Evolutionary conservation across 306 rosid species (phyloP), one percentile per base, ranked within the genome.

Genomic region (Biancaea sappan): DNA sequence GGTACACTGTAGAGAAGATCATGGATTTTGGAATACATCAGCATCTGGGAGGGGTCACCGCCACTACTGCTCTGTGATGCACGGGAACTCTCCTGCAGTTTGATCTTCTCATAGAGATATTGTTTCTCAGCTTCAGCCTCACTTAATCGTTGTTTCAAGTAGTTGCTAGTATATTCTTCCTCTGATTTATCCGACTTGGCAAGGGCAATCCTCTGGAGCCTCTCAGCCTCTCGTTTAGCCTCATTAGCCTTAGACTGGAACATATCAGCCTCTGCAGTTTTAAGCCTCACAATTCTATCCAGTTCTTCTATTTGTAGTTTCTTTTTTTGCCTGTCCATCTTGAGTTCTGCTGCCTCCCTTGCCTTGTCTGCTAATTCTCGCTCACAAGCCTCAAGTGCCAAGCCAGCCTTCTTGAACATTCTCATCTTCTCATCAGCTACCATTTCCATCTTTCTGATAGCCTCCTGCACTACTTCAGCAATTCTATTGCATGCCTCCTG

Each of bases 341-440:
- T 95, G 69, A 92, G 90, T 28, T 92, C 98, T 22, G 88, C 80
- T 2, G 88, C 98, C 82, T 92, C 98, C 85, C 92, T 90, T 43
- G 85, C 88, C 83, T 92, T 95, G 74, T 92, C 98, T 60, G 90
- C 93, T 65, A 95, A 84, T 77, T 92, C 99, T 35, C 91, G 91
- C 41, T 95, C 96, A 76, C 94, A 92, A 62, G 91, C 81, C 34
- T 90, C 98, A 21, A 95, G 87, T 68, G 97, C 90, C 90, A 87
- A 21, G 38, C 93, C 97, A 69, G 98, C 90, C 86, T 92, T 94
- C 86, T 90, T 92, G 85, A 85, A 87, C 93, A 91, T 91, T 74
- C 96, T 89, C 97, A 90, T 76, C 89, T 94, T 94, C 88, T 94
- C 99, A 43, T 94, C 96, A 21, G 99, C 99, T n/a, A 94, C 97